These are phyloP conservation scores for Cyclanthera cordifolia DNA, from an alignment of 306 rosid species.

Conservation along the genomic window DNA sequence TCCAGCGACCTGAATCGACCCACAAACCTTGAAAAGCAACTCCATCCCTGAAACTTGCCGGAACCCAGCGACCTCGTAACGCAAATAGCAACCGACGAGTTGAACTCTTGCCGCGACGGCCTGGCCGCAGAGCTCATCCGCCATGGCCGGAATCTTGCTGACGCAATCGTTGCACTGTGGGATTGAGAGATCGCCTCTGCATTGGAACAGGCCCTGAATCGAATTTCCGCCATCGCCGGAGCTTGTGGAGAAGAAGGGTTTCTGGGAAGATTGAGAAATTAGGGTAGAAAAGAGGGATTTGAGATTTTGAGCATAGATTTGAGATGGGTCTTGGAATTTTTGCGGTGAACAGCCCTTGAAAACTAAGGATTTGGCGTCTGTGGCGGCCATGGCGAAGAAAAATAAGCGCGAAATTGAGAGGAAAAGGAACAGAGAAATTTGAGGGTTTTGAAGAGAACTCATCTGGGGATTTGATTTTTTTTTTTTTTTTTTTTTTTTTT, in stretches of 20 bases:
- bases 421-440: constrained; percentile 15
- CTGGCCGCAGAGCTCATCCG: constrained; percentile 37
- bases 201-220: constrained; percentile 56
- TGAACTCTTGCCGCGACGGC: constrained; percentile 64
- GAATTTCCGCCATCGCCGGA: constrained; percentile 35
- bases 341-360: constrained; percentile 72
- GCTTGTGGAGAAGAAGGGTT: constrained; percentile 42
- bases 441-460: constrained; percentile 22
- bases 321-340: constrained; percentile 41
- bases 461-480: constrained; percentile 21
- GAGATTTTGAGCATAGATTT: constrained; percentile 38
- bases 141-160: constrained; percentile 28
- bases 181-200: constrained; percentile 71
- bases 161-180: constrained; percentile 54
- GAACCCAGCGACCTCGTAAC: constrained; percentile 63
- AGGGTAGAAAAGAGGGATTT: constrained; percentile 35
- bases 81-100: constrained; percentile 62
- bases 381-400: constrained; percentile 13
- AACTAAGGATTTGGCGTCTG: constrained; percentile 39
- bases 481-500: background rate
- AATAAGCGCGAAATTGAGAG: background rate
- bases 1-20: constrained; percentile 29
- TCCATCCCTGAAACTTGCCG: constrained; percentile 36
- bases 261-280: constrained; percentile 36
- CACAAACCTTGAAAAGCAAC: constrained; percentile 51